Percentiles rank a stretch among this genome's conserved stretches.
phyloP scores from a whole-genome alignment of 768 basidiomycete species.

The Psilocybe tampanensis region DNA sequence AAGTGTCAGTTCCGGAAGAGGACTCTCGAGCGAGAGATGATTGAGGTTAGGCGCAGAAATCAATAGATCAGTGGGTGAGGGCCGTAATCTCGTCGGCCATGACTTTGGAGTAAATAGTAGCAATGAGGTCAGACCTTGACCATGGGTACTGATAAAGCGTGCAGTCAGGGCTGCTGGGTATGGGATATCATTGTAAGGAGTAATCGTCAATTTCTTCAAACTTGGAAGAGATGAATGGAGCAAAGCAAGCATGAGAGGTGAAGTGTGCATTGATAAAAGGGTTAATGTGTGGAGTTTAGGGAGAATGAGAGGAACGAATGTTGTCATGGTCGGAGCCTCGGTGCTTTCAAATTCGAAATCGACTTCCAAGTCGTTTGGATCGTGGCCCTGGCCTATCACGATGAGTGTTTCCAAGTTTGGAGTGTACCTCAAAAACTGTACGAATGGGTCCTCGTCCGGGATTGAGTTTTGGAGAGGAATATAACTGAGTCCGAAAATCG shows the following conservation, averaged over 20 bases:
- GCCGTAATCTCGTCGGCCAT: slow-evolving; percentile 62
- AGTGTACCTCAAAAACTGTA: slow-evolving; percentile 57
- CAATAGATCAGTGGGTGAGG: slow-evolving; percentile 53
- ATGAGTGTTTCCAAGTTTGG: slow-evolving; percentile 64
- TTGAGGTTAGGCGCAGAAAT: slow-evolving; percentile 53
- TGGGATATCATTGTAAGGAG: slow-evolving; percentile 72
- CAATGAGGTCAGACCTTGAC: slow-evolving; percentile 57
- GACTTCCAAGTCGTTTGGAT: slow-evolving; percentile 53
- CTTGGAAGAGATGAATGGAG: slow-evolving; percentile 62
- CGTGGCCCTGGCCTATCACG: slow-evolving; percentile 60
- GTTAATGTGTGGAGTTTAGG: slow-evolving; percentile 59
- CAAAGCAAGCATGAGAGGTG: slow-evolving; percentile 62
- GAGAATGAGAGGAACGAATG: slow-evolving; percentile 52
- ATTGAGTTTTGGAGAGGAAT: slow-evolving; percentile 33
- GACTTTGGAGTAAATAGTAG: slow-evolving; percentile 70
- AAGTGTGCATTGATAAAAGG: slow-evolving; percentile 67
- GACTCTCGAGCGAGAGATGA: slow-evolving; percentile 75
- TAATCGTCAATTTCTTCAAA: slow-evolving; percentile 65
- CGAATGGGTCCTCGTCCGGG: slow-evolving; percentile 56
- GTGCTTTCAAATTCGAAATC: slow-evolving; percentile 33
- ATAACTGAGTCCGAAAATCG: slow-evolving; percentile 60
- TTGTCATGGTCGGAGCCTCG: slow-evolving; percentile 29
- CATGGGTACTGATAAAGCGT: slow-evolving; percentile 62
- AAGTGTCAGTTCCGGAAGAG: slow-evolving; percentile 55
- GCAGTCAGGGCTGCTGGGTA: slow-evolving; percentile 60